Evolutionary conservation across 768 basidiomycete species (phyloP).

Genomic region (Lentinus brumalis): DNA sequence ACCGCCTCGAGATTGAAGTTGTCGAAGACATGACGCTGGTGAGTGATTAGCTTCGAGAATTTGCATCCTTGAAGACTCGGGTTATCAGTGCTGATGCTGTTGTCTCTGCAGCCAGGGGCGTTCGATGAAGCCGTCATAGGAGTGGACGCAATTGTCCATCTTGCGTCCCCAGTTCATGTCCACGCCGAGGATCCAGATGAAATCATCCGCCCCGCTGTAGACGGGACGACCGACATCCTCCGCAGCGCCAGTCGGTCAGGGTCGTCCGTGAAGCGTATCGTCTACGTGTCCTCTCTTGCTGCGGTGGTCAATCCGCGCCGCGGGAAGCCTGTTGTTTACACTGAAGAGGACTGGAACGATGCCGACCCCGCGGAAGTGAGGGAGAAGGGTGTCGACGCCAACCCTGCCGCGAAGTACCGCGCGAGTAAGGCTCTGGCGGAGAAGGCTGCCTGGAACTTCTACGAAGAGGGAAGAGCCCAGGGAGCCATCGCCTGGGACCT

Average conservation of each 20-base stretch:
- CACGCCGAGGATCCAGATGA: slow-evolving; percentile 21
- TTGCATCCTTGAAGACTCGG: no score
- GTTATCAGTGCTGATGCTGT: no score
- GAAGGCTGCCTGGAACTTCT: slow-evolving; percentile 24
- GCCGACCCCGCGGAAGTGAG: slow-evolving; percentile 31
- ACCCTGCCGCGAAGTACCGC: slow-evolving; percentile 46
- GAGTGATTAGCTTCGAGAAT: neutral
- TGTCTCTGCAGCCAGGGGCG: slow-evolving; percentile 14
- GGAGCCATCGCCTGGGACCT: slow-evolving; percentile 35
- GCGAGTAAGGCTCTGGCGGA: slow-evolving; percentile 71
- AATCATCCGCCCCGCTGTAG: slow-evolving; percentile 44
- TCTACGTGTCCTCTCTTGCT: slow-evolving; percentile 66
- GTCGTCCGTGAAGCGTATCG: slow-evolving; percentile 58
- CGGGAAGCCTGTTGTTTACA: slow-evolving; percentile 28
- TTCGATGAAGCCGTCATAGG: slow-evolving; percentile 28
- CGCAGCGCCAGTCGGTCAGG: slow-evolving; percentile 34
- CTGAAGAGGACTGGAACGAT: slow-evolving; percentile 51
- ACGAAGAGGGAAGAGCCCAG: slow-evolving; percentile 21
- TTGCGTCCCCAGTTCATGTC: slow-evolving; percentile 21
- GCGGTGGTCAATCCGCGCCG: slow-evolving; percentile 32
- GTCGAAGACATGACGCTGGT: slow-evolving; percentile 68
- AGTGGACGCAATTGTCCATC: slow-evolving; percentile 25
- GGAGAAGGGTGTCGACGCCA: slow-evolving; percentile 30
- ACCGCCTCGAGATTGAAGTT: slow-evolving; percentile 61
- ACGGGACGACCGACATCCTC: slow-evolving; percentile 43